Evolutionary conservation across 305 asterid species (phyloP).

Genomic region (Petunia hybrid): DNA sequence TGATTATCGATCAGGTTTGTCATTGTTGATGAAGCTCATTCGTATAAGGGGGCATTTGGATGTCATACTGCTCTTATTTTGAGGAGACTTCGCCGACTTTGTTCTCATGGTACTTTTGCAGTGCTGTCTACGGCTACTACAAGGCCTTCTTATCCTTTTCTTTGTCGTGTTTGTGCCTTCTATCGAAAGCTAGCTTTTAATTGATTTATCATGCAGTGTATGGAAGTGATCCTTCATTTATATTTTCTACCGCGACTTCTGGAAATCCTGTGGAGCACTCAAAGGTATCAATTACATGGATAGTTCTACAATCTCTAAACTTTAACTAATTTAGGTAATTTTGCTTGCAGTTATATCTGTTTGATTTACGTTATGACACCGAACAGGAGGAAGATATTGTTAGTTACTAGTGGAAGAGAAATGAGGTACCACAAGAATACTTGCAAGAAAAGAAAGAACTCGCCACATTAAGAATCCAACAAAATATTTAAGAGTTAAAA

Average conservation of each 20-base stretch:
- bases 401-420: background rate
- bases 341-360: conserved; percentile 7
- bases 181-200: conserved; percentile 36
- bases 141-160: conserved; percentile 35
- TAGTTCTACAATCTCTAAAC: conserved; percentile 21
- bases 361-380: background rate
- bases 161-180: conserved; percentile 26
- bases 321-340: background rate
- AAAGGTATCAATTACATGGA: conserved; percentile 59
- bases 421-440: background rate
- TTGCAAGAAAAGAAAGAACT: background rate
- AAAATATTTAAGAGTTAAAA: background rate
- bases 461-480: background rate
- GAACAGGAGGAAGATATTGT: background rate
- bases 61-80: conserved; percentile 91
- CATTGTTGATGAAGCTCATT: conserved; percentile 93
- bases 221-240: conserved; percentile 89
- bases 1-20: conserved; percentile 59
- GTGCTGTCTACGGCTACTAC: conserved; percentile 22
- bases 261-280: conserved; percentile 92
- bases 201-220: conserved; percentile 71
- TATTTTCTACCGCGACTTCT: conserved; percentile 95
- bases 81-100: conserved; percentile 90
- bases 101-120: conserved; percentile 75
- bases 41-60: conserved; percentile 91